Conservation (phyloP, 108 stramenopile genomes). For the Pseudonitzschia multiseries region DNA sequence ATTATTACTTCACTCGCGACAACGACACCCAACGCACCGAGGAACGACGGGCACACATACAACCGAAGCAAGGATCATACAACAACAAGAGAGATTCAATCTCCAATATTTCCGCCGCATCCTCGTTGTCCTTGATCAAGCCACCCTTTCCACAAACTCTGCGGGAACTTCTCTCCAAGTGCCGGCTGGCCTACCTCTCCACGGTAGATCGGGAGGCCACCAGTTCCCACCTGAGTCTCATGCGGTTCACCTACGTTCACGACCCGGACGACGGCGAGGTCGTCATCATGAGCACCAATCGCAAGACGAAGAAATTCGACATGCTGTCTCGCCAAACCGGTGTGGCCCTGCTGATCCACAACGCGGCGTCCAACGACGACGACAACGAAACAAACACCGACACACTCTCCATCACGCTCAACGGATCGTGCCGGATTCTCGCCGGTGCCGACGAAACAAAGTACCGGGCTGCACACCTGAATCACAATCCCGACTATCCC, state of each 20-base stretch:
- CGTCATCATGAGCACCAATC: constrained; percentile 61
- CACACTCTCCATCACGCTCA: constrained; percentile 52
- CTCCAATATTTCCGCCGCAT: background rate
- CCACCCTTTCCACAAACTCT: constrained; percentile 60
- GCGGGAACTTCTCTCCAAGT: constrained; percentile 38
- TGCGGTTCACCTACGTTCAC: constrained; percentile 63
- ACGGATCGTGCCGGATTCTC: constrained; percentile 59
- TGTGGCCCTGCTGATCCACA: constrained; percentile 53
- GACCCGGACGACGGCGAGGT: constrained; percentile 43
- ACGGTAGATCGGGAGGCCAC: constrained; percentile 43
- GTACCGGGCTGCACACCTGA: constrained; percentile 48
- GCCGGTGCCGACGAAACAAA: constrained; percentile 33
- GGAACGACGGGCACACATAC: background rate
- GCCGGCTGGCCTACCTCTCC: constrained; percentile 59
- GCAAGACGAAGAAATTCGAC: constrained; percentile 59
- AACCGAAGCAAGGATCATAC: background rate
- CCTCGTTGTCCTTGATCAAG: constrained; percentile 9
- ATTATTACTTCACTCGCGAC: constrained; percentile 2
- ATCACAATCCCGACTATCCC: constrained; percentile 66
- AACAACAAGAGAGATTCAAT: background rate
- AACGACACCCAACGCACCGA: background rate
- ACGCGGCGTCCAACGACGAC: constrained; percentile 9
- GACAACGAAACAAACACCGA: background rate
- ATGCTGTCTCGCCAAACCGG: constrained; percentile 58
- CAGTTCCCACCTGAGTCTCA: constrained; percentile 51